A percentile compares a stretch with the other conserved stretches of the same genome.
These are phyloP conservation scores for Tilletia caries DNA, from an alignment of 1,284 basidiomycete genomes.

Conservation along the genomic window DNA sequence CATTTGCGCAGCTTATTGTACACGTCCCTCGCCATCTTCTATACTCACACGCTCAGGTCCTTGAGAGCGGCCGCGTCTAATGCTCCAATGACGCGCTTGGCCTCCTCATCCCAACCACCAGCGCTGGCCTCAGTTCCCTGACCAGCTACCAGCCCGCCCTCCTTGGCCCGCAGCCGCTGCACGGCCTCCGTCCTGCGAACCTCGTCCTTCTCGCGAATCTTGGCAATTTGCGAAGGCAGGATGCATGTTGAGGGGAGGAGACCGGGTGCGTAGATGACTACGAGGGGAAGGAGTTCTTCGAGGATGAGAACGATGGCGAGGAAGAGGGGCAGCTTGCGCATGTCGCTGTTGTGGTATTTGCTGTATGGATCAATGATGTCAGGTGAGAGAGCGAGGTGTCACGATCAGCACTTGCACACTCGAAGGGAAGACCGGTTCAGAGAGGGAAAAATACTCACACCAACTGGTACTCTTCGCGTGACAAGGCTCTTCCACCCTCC, in stretches of 20 bases:
- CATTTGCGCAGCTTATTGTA: neutral
- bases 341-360: conserved; percentile 38
- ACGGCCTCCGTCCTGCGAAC: conserved; percentile 32
- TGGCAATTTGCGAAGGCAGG: conserved; percentile 70
- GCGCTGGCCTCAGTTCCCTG: neutral
- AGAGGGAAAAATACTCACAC: conserved; percentile 9
- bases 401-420: no score
- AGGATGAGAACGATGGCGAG: conserved; percentile 69
- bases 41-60: conserved; percentile 16
- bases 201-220: conserved; percentile 38
- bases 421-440: no score
- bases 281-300: conserved; percentile 77
- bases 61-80: conserved; percentile 24
- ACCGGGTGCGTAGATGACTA: conserved; percentile 78
- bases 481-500: conserved; percentile 23
- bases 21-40: neutral
- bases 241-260: conserved; percentile 82
- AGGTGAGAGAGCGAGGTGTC: no score
- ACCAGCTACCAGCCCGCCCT: neutral
- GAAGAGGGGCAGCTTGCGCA: conserved; percentile 72
- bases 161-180: neutral
- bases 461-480: conserved; percentile 38
- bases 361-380: conserved; percentile 7
- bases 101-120: neutral
- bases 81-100: neutral